Conservation (phyloP, 805 yeast species). For the Ogataea parapolymorpha region DNA sequence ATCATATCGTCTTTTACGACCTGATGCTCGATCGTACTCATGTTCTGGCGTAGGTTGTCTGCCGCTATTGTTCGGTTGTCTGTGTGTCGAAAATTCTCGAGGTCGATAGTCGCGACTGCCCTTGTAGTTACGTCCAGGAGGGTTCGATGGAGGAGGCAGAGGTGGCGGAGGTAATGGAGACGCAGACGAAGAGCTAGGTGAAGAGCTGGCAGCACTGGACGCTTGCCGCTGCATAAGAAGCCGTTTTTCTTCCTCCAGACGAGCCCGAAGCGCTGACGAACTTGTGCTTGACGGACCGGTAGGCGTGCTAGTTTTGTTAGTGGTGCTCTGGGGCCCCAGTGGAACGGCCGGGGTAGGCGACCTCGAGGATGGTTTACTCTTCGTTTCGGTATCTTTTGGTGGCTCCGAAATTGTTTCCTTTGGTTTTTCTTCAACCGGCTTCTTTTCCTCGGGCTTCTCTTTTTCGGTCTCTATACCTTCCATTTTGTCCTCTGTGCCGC, state of each 20-base stretch:
- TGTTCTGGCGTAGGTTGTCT: conserved; percentile 6
- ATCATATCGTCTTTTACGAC: conserved; percentile 13
- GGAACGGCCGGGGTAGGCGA: conserved; percentile 1
- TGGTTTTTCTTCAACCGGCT: neutral
- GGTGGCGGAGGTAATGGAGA: conserved; percentile 19
- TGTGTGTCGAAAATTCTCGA: conserved; percentile 7
- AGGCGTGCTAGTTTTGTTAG: neutral
- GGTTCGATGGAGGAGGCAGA: conserved; percentile 14
- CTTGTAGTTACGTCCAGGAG: conserved; percentile 4
- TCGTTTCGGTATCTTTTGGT: neutral
- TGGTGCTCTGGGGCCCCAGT: no score
- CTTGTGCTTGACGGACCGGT: neutral
- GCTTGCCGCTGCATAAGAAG: conserved; percentile 13
- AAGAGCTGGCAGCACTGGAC: neutral
- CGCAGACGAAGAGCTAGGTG: conserved; percentile 4
- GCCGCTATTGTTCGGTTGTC: conserved; percentile 3
- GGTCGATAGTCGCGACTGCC: conserved; percentile 11
- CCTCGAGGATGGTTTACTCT: neutral
- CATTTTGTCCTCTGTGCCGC: conserved; percentile 1
- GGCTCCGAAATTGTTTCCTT: neutral
- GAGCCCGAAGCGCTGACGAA: conserved; percentile 10
- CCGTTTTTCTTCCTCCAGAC: conserved; percentile 17
- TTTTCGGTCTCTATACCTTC: neutral
- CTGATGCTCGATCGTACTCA: conserved; percentile 4
- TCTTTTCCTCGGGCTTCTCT: neutral